Percentiles rank a stretch among this genome's conserved stretches.
These are phyloP conservation scores for Fagopyrum homotropicum DNA, from an alignment of 148 eudicot species.

Conservation along the genomic window DNA sequence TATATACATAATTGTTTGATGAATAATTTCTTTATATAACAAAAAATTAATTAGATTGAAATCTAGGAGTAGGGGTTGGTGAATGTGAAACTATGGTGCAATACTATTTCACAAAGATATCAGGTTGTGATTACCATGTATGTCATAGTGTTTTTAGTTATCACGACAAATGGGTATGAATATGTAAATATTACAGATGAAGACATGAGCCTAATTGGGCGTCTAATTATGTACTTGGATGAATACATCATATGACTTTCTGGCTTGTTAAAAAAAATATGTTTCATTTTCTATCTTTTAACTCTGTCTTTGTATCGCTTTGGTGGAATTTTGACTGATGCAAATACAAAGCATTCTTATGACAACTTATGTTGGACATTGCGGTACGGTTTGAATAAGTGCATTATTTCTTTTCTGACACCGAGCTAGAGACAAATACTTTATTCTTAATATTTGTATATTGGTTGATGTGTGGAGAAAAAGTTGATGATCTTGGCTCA, in stretches of 20 bases:
- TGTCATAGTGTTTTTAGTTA: background rate
- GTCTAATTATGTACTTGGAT: background rate
- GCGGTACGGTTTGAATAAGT: constrained; percentile 42
- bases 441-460: background rate
- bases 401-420: background rate
- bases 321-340: constrained; percentile 62
- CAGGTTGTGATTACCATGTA: background rate
- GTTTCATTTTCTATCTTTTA: background rate
- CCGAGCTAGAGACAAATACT: background rate
- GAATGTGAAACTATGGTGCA: background rate
- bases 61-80: background rate
- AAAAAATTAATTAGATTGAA: background rate
- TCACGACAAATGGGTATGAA: background rate
- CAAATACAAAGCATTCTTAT: constrained; percentile 62
- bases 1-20: too few relatives aligned
- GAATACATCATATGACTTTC: background rate
- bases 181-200: background rate
- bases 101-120: background rate
- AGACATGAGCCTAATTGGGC: background rate
- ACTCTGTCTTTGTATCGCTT: background rate
- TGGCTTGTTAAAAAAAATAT: background rate
- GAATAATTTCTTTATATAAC: background rate
- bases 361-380: constrained; percentile 85
- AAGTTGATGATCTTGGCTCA: background rate
- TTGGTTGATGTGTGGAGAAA: background rate